These are phyloP conservation scores for Syzygium malaccense DNA, from an alignment of 441 rosid species.

Conservation along the genomic window DNA sequence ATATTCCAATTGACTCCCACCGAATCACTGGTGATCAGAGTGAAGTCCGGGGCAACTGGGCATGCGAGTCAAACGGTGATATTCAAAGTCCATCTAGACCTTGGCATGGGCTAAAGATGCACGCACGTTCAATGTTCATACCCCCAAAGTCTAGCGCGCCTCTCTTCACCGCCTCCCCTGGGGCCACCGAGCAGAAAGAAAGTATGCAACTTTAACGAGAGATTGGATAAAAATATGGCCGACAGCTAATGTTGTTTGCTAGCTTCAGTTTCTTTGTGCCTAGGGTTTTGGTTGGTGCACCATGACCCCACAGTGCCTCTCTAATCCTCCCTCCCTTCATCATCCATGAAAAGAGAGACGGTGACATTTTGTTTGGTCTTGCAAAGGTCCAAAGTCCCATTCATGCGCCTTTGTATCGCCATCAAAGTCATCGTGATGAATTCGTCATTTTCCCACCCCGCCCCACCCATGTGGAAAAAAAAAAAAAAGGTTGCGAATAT, in stretches of 20 bases:
- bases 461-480: too few relatives aligned
- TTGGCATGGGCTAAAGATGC: neutral
- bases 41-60: neutral
- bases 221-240: neutral
- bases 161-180: neutral
- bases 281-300: neutral
- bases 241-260: neutral
- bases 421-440: neutral
- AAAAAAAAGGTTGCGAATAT: neutral
- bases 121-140: neutral
- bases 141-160: neutral
- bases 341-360: neutral
- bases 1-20: neutral
- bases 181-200: neutral
- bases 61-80: accelerated
- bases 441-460: neutral
- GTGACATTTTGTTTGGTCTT: neutral
- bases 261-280: neutral
- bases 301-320: neutral
- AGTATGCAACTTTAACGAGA: neutral
- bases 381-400: neutral
- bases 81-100: neutral
- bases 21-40: neutral
- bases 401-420: neutral
- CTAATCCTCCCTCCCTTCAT: neutral